A percentile compares a stretch with the other conserved stretches of the same genome.
Evolutionary conservation across 805 yeast genomes (phyloP).

Genomic region (Ogataea kodamae): DNA sequence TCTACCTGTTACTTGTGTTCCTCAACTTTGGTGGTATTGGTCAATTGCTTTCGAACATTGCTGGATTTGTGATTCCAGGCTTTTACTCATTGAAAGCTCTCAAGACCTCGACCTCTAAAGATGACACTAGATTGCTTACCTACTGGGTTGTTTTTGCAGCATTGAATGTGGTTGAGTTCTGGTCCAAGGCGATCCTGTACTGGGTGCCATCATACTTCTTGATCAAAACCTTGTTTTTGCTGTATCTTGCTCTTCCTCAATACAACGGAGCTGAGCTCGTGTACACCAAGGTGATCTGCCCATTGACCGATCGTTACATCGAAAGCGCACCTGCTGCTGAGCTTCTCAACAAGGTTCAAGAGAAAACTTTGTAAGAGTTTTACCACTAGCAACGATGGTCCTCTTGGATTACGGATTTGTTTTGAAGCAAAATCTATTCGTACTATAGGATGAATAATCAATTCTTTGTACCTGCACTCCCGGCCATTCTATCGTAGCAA

Average conservation of each 20-base stretch:
- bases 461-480: too few species aligned
- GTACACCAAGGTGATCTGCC: conserved; percentile 63
- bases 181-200: conserved; percentile 89
- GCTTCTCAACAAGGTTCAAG: conserved; percentile 43
- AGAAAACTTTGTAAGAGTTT: conserved; percentile 41
- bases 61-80: conserved; percentile 88
- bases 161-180: conserved; percentile 88
- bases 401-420: too few species aligned
- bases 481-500: too few species aligned
- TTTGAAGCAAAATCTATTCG: too few species aligned
- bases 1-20: conserved; percentile 76
- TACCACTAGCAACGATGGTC: too few species aligned
- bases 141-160: conserved; percentile 99
- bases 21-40: conserved; percentile 94
- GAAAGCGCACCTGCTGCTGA: conserved; percentile 30
- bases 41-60: conserved; percentile 86
- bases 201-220: conserved; percentile 97
- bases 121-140: conserved; percentile 85
- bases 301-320: conserved; percentile 49
- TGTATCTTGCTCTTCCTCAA: conserved; percentile 84
- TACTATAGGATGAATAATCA: too few species aligned
- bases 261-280: conserved; percentile 81
- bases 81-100: conserved; percentile 84
- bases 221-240: conserved; percentile 81
- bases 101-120: conserved; percentile 61